Evolutionary conservation across 495 filamentous ascomycete species (phyloP).

Genomic region (Xylaria longipes): DNA sequence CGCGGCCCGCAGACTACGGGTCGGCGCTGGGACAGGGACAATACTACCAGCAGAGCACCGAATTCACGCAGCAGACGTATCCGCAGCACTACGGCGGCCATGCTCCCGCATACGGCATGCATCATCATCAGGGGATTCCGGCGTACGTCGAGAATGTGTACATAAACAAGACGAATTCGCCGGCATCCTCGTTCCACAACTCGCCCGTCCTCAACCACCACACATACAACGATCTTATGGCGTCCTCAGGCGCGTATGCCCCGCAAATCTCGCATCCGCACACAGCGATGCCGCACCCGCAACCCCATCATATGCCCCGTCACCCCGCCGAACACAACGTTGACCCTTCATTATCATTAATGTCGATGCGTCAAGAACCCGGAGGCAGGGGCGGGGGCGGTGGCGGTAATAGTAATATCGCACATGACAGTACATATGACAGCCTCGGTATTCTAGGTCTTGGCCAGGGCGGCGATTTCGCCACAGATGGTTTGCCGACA

Average conservation of each 20-base stretch:
- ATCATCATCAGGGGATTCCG: slow-evolving; percentile 23
- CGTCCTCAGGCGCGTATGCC: slow-evolving; percentile 6
- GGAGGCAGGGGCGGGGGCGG: slow-evolving; percentile 17
- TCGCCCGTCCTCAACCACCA: slow-evolving; percentile 40
- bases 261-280: slow-evolving; percentile 34
- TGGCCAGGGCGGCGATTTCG: slow-evolving; percentile 12
- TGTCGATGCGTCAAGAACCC: slow-evolving; percentile 23
- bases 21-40: slow-evolving; percentile 57
- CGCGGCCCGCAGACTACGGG: slow-evolving; percentile 62
- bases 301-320: slow-evolving; percentile 19
- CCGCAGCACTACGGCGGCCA: slow-evolving; percentile 29
- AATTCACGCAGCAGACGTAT: slow-evolving; percentile 32
- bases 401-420: neutral
- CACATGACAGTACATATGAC: slow-evolving; percentile 14
- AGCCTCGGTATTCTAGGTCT: slow-evolving; percentile 18
- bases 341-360: slow-evolving; percentile 36
- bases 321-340: slow-evolving; percentile 28
- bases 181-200: slow-evolving; percentile 46
- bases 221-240: slow-evolving; percentile 21
- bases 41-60: slow-evolving; percentile 64
- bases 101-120: slow-evolving; percentile 5
- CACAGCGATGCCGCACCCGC: slow-evolving; percentile 27
- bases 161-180: slow-evolving; percentile 44
- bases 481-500: neutral
- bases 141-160: slow-evolving; percentile 50